Base-by-base conservation (phyloP, 1,284 basidiomycete species). In the Peniophora sp. region DNA sequence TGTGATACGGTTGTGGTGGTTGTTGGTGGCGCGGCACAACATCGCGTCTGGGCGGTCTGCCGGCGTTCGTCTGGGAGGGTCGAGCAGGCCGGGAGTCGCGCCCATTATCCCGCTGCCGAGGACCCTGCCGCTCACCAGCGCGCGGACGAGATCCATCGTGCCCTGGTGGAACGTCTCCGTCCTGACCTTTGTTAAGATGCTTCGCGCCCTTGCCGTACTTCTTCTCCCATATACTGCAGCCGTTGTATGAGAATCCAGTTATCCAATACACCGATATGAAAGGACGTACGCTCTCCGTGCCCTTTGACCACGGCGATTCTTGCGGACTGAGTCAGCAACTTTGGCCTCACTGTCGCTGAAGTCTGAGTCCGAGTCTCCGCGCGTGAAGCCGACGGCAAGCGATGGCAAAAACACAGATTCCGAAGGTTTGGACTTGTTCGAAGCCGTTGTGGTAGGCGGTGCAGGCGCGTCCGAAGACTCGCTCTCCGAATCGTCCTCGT, bases 181-280 rank as follows among this genome's bases (percentile, higher is more conserved):
- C 27, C 27, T 60, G 55, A 69, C 70, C 37, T 60, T 81, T 86
- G 65, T 88, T 85, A 67, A 95, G 76, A 68, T 97, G 95, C 64
- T 95, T 96, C 12, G 95, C 95, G 54, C 85, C 83, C 55, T 76
- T 81, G 50, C 95, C 95, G 62, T 84, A 97, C 68, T 95, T 97
- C 70, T 94, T 95, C 71, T 97, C 95, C 93, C 94, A 97, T 56
- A 98, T 95, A 1, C 94, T 97, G 52, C 15, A 55, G 22, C n/a
- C 27, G 49, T 15, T 47, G 18, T 46, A 27, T 42, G 49, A 47
- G 47, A 41, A 57, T 41, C 27, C 49, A 52, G 8, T 32, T 5
- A 6, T 32, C 27, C 27, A 12, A 32, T 5, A 32, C 5, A 43
- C 48, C 34, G 22, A 50, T 48, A 56, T 15, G 44, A 49, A 50